Evolutionary conservation across 2,329 filamentous ascomycete species (phyloP).

Genomic region (Ophiocordyceps unilateralis): DNA sequence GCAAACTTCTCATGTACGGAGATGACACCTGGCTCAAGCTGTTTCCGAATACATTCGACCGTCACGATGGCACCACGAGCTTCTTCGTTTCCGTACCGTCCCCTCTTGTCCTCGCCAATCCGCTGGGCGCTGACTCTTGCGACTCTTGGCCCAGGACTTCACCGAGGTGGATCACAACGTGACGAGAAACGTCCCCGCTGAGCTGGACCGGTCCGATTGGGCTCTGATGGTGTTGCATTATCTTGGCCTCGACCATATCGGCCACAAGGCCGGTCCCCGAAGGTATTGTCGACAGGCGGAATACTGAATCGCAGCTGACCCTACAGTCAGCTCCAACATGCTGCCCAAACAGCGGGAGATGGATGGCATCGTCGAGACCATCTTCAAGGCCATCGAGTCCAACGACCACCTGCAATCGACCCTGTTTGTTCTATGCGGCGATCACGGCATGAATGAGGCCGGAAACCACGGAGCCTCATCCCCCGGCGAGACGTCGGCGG

Average conservation of each 20-base stretch:
- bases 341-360: constrained; percentile 84
- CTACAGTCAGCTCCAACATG: constrained; percentile 60
- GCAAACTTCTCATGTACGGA: constrained; percentile 83
- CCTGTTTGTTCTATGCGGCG: constrained; percentile 72
- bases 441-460: constrained; percentile 99
- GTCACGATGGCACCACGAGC: constrained; percentile 83
- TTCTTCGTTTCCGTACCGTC: constrained; percentile 85
- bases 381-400: constrained; percentile 60
- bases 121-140: background rate
- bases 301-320: background rate
- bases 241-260: constrained; percentile 89
- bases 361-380: constrained; percentile 61
- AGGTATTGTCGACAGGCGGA: constrained; percentile 29
- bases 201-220: constrained; percentile 70
- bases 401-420: constrained; percentile 58
- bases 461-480: constrained; percentile 94
- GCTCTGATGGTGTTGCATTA: constrained; percentile 90
- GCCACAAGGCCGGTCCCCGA: constrained; percentile 81
- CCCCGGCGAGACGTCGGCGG: constrained; percentile 83
- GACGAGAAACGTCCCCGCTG: constrained; percentile 67
- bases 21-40: constrained; percentile 98
- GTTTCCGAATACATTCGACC: constrained; percentile 75
- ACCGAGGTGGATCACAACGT: constrained; percentile 97
- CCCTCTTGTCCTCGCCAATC: background rate
- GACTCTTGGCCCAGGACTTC: constrained; percentile 54